phyloP scores from a whole-genome alignment of 352 stramenopile species.

The Phytophthora fragariaefolia region DNA sequence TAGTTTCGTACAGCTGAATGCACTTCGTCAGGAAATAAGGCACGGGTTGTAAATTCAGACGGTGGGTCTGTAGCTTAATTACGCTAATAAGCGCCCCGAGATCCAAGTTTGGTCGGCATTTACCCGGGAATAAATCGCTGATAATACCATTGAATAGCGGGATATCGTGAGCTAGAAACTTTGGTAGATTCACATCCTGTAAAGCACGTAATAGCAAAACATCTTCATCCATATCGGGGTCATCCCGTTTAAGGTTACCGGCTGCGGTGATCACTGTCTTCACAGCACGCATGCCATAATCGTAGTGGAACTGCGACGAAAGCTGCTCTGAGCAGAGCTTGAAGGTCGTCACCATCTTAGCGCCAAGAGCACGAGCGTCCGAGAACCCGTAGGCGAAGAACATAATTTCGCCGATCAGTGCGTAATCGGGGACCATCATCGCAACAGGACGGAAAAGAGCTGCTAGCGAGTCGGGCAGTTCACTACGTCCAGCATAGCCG shows the following conservation, averaged over 20 bases:
- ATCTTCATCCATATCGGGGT: slow-evolving; percentile 94
- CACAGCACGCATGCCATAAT: slow-evolving; percentile 92
- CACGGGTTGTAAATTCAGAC: slow-evolving; percentile 85
- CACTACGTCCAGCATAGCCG: slow-evolving; percentile 85
- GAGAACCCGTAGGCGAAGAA: slow-evolving; percentile 90
- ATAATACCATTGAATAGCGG: slow-evolving; percentile 96
- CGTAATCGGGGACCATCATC: slow-evolving; percentile 94
- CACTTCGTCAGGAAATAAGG: slow-evolving; percentile 95
- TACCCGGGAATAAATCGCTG: slow-evolving; percentile 94
- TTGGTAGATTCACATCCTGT: slow-evolving; percentile 96
- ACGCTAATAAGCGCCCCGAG: slow-evolving; percentile 87
- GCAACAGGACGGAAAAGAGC: slow-evolving; percentile 89
- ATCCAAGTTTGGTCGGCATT: slow-evolving; percentile 89
- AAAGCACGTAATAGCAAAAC: slow-evolving; percentile 93
- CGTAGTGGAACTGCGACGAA: slow-evolving; percentile 91
- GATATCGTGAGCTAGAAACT: slow-evolving; percentile 96
- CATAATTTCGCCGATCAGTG: slow-evolving; percentile 92
- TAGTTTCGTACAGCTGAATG: slow-evolving; percentile 96
- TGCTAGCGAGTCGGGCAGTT: slow-evolving; percentile 87
- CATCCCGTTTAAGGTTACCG: slow-evolving; percentile 91
- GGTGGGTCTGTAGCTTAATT: slow-evolving; percentile 89
- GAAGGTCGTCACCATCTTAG: slow-evolving; percentile 91
- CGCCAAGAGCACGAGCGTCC: slow-evolving; percentile 48
- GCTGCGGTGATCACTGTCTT: slow-evolving; percentile 91
- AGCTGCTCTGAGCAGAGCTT: slow-evolving; percentile 92